These are phyloP conservation scores for Mycena leptocephala DNA, from an alignment of 768 basidiomycete genomes.

Conservation along the genomic window DNA sequence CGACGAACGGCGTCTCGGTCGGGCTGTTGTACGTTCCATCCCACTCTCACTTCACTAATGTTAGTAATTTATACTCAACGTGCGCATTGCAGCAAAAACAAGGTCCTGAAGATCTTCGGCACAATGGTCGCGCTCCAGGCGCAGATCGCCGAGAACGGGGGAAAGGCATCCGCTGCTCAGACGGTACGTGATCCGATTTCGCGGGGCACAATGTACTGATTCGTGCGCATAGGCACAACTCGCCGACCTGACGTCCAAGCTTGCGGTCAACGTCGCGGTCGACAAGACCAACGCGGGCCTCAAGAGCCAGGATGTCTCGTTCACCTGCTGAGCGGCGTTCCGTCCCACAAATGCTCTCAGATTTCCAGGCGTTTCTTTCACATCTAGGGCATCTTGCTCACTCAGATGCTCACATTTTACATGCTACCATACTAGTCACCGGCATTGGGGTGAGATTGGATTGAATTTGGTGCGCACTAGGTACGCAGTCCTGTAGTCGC, in stretches of 20 bases:
- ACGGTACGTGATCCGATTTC: too few relatives aligned
- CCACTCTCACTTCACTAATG: background rate
- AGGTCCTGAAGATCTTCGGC: slow-evolving; percentile 28
- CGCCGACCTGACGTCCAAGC: slow-evolving; percentile 12
- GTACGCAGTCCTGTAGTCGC: background rate
- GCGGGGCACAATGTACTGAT: too few relatives aligned
- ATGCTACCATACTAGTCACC: background rate
- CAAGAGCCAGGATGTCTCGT: slow-evolving; percentile 22
- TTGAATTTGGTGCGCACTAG: background rate
- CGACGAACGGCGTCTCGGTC: slow-evolving; percentile 23
- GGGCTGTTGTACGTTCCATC: slow-evolving; percentile 16
- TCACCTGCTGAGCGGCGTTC: slow-evolving; percentile 14
- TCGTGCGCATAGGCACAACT: background rate
- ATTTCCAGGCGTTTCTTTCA: background rate
- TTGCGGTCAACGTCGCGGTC: slow-evolving; percentile 25
- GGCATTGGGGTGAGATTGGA: background rate
- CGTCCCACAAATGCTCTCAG: too few relatives aligned
- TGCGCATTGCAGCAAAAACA: slow-evolving; percentile 15
- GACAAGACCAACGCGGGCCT: slow-evolving; percentile 31
- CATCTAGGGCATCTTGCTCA: background rate
- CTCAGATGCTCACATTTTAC: background rate
- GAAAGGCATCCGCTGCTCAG: slow-evolving; percentile 12
- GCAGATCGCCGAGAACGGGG: slow-evolving; percentile 21
- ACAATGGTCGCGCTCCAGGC: slow-evolving; percentile 27
- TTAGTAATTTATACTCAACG: background rate